phyloP scores from a whole-genome alignment of 768 basidiomycete species.

The Trametes gibbosa region DNA sequence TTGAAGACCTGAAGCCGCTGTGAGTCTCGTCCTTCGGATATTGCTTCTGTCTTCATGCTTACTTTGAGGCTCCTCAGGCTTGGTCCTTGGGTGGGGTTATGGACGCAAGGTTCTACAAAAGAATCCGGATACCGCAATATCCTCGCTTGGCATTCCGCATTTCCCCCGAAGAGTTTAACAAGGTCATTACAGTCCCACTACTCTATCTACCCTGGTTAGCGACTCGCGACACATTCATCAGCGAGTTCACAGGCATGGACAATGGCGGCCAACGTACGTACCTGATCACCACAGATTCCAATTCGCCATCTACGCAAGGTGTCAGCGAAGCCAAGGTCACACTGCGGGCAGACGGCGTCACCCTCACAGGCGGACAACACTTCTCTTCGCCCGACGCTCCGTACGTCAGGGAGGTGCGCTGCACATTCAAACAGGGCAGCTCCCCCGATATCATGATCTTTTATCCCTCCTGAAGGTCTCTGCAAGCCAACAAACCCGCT shows the following conservation, averaged over 20 bases:
- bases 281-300: neutral
- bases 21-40: neutral
- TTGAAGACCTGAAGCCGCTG: neutral
- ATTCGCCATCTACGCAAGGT: neutral
- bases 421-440: neutral
- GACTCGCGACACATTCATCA: neutral
- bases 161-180: neutral
- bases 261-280: neutral
- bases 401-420: neutral
- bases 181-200: neutral
- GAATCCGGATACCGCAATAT: neutral
- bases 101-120: neutral
- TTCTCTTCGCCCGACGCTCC: neutral
- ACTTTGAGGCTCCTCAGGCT: neutral
- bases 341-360: neutral
- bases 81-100: neutral
- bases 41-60: neutral
- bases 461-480: conserved; percentile 26
- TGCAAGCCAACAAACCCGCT: conserved; percentile 23
- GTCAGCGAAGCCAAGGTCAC: neutral
- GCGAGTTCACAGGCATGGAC: neutral
- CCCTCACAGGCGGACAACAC: neutral
- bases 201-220: neutral
- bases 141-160: neutral
- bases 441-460: conserved; percentile 27